Evolutionary conservation across 139 green algal species (phyloP).

Genomic region (Coelastrella sp.): DNA sequence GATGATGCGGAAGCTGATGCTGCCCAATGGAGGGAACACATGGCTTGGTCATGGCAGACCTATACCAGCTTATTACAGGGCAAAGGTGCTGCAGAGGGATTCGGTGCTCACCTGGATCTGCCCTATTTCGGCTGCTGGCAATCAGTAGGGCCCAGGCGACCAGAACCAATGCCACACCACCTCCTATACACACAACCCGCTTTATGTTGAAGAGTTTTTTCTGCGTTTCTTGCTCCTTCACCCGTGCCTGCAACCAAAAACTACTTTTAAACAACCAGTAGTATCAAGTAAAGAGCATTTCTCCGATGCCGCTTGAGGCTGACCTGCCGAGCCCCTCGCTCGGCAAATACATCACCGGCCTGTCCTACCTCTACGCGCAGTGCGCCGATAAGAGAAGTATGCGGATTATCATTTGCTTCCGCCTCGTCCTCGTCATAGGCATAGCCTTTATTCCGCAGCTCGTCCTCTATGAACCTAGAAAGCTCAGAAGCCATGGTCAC

Average conservation of each 20-base stretch:
- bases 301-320: not conserved
- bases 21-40: too few relatives aligned
- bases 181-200: slow-evolving; percentile 63
- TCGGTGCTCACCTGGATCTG: not conserved
- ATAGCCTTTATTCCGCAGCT: slow-evolving; percentile 52
- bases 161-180: slow-evolving; percentile 58
- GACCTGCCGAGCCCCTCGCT: not conserved
- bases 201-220: slow-evolving; percentile 61
- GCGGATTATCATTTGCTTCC: slow-evolving; percentile 44
- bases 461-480: slow-evolving; percentile 42
- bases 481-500: slow-evolving; percentile 35
- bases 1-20: too few relatives aligned
- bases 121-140: slow-evolving; percentile 18
- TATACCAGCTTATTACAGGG: not conserved
- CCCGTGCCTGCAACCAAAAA: slow-evolving; percentile 49
- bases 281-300: not conserved
- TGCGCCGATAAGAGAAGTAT: slow-evolving; percentile 57
- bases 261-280: not conserved
- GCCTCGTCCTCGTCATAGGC: slow-evolving; percentile 45
- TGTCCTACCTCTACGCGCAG: slow-evolving; percentile 59
- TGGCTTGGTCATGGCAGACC: too few relatives aligned
- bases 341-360: not conserved
- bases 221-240: slow-evolving; percentile 61
- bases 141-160: slow-evolving; percentile 53
- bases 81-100: not conserved